Evolutionary conservation across 2,329 filamentous ascomycete genomes (phyloP), one percentile per base, ranked within the genome.

Genomic region (Verticillium longisporum): DNA sequence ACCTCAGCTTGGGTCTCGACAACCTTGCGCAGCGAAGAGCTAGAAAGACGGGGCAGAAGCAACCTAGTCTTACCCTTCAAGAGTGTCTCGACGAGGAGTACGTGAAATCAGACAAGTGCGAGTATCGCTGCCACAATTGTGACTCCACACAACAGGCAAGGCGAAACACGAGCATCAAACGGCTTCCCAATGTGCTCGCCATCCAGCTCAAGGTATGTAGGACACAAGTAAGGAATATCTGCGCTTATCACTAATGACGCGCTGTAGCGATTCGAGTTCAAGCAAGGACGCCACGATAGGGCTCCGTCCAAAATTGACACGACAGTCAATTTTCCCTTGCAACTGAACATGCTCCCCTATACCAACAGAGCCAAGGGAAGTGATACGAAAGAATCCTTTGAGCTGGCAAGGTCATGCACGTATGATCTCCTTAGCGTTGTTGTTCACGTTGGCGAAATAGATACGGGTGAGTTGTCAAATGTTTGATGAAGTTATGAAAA

Each of bases 351-450:
- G 86, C 83, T 91, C 26, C 92, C 93, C 0, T 98, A 96, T 74
- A 95, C 92, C 0, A 91, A 89, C 55, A 83, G 85, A 18, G 84
- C 85, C 45, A 78, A 81, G 62, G 76, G 71, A 55, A 74, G 80
- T 45, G 81, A 85, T 62, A 69, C 68, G 6, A 81, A 78, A 65
- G 77, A 84, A 55, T 77, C 75, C 60, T 78, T 78, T 57, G 85
- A 88, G 68, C 73, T 88, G 18, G 81, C 81, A 60, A 78, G 85
- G 67, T 87, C 84, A 5, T 92, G 90, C 69, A 86, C 89, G 5
- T 98, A 97, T 72, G 92, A 97, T 67, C 83, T 98, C 1, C 83
- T 93, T 18, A 92, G 90, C 64, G 93, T 97, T 2, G 89, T 98
- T 26, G 93, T 97, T 45, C 94, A 98, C 70, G 91, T 96, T 63